Conservation (phyloP, 208 protist species). For the Acanthamoeba divionensis region DNA sequence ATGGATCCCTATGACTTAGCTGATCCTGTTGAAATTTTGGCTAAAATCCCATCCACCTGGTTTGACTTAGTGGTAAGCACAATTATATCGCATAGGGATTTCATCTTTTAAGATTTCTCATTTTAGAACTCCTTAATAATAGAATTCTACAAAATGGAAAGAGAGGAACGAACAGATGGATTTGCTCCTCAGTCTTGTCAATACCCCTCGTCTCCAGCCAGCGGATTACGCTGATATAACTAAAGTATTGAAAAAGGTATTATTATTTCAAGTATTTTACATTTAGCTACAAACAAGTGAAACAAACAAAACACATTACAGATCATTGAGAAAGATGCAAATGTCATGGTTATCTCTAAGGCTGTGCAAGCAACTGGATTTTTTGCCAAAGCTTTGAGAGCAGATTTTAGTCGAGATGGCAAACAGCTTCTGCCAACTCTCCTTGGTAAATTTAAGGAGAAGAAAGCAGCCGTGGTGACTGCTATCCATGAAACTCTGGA, state of each 20-base stretch:
- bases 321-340: constrained; percentile 52
- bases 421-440: neutral
- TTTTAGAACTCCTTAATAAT: too few species aligned
- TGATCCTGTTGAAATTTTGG: constrained; percentile 56
- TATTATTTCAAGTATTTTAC: neutral
- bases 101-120: neutral
- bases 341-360: constrained; percentile 52
- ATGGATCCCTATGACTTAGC: constrained; percentile 56
- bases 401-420: constrained; percentile 18
- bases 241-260: constrained; percentile 48
- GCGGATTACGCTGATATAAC: constrained; percentile 59
- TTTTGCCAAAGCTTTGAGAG: constrained; percentile 52
- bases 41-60: constrained; percentile 10
- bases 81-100: neutral
- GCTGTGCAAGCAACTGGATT: constrained; percentile 20
- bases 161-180: constrained; percentile 63
- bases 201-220: constrained; percentile 8
- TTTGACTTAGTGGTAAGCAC: constrained; percentile 52
- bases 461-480: constrained; percentile 57
- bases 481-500: constrained; percentile 50
- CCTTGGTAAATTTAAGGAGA: constrained; percentile 61
- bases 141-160: constrained; percentile 60
- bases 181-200: neutral
- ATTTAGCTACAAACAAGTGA: neutral
- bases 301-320: too few species aligned